Evolutionary conservation across 2,329 filamentous ascomycete genomes (phyloP), one percentile per base, ranked within the genome.

Genomic region (Phialophora tarda): DNA sequence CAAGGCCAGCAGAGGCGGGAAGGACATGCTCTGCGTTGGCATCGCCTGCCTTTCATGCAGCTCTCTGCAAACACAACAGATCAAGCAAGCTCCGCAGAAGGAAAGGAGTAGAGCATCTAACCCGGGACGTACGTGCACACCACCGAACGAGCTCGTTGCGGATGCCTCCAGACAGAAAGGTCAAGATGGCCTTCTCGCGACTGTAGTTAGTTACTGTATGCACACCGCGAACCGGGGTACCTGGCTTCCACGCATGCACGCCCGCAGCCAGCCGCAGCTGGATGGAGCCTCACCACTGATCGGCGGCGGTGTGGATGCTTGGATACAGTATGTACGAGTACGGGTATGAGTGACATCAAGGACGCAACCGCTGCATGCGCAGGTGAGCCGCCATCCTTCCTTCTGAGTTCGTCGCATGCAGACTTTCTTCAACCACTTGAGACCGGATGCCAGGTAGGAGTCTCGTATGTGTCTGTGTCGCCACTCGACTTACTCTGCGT

Each of bases 281-380:
- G 8, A 55, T n/a, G n/a, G n/a, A 55, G 53, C 23, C 28, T 30
- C n/a, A 55, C 26, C 26, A 30, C 28, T 34, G 53, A 55, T 55
- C 53, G 53, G 53, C 53, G 53, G 28, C 28, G 28, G 53, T 55
- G 53, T 55, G 53, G 26, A 30, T 54, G 28, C 24, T 34, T 44
- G 2, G 38, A 5, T 17, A 12, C 32, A 11, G 10, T 12, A 12
- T 11, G 10, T 12, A 12, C 32, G 32, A 12, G 32, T 0, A 8
- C 38, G 38, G 17, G 38, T 17, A n/a, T 8, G 17, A 17, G 17
- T 44, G n/a, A 44, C 17, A n/a, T 21, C 38, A 44, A n/a, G 17
- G 34, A 41, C 14, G 12, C 34, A 41, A 17, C 3, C 34, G 17
- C 34, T 17, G 34, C 38, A 21, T 44, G 38, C 17, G 17, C 17